Evolutionary conservation across 352 stramenopile genomes (phyloP).

Genomic region (Pythium apleroticum): DNA sequence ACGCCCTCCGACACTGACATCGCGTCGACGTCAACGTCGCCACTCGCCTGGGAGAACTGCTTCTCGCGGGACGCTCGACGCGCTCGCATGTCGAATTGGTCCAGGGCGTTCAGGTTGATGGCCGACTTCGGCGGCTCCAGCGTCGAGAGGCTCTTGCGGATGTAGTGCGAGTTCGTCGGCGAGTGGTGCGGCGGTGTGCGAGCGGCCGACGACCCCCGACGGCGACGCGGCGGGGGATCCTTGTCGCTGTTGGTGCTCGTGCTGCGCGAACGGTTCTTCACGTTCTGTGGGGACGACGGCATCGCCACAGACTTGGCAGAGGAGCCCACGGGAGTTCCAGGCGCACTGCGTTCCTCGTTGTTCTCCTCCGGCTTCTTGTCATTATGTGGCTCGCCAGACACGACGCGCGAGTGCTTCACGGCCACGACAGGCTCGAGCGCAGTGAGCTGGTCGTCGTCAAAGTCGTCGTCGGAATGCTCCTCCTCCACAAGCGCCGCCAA

Average conservation of each 20-base stretch:
- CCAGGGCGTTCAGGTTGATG: slow-evolving; percentile 30
- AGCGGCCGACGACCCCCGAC: slow-evolving; percentile 14
- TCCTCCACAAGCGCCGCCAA: not conserved
- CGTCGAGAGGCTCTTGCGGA: slow-evolving; percentile 20
- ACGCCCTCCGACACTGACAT: not conserved
- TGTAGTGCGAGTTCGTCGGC: slow-evolving; percentile 6
- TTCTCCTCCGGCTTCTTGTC: not conserved
- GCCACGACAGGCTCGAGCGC: slow-evolving; percentile 7
- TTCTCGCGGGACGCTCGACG: slow-evolving; percentile 12
- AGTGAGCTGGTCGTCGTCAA: not conserved
- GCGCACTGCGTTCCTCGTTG: not conserved
- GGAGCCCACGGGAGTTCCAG: not conserved
- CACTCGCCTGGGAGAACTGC: slow-evolving; percentile 11
- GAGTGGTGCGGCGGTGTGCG: slow-evolving; percentile 12
- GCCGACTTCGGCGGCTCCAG: slow-evolving; percentile 39
- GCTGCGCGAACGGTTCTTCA: not conserved
- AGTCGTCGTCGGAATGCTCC: not conserved
- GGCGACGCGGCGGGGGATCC: slow-evolving; percentile 1
- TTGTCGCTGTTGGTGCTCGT: slow-evolving; percentile 14
- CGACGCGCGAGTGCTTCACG: slow-evolving; percentile 5
- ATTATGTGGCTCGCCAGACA: not conserved
- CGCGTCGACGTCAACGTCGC: not conserved
- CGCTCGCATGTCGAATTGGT: slow-evolving; percentile 17
- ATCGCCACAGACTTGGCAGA: not conserved
- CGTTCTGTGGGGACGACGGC: not conserved